Evolutionary conservation across 257 asterid genomes (phyloP).

Genomic region (Solanum piurae): DNA sequence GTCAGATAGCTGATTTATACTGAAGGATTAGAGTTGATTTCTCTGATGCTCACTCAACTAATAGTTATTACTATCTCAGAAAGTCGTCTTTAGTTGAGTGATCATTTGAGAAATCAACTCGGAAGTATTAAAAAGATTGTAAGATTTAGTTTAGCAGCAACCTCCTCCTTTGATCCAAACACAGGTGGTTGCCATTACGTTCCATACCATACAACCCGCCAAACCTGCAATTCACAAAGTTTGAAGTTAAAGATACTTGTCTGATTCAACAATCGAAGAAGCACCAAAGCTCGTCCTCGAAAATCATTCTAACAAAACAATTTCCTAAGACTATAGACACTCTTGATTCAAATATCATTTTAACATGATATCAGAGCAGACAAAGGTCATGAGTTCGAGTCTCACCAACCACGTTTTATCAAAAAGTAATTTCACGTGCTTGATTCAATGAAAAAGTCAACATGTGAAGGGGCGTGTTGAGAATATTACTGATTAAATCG

Average conservation of each 20-base stretch:
- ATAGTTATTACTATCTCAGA: not conserved
- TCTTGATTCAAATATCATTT: not conserved
- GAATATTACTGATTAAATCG: not conserved
- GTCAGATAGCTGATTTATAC: not conserved
- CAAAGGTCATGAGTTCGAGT: not conserved
- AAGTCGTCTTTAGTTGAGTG: not conserved
- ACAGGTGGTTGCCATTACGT: constrained; percentile 43
- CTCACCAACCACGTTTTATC: not conserved
- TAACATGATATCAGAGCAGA: not conserved
- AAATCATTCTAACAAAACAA: not conserved
- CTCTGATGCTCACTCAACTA: not conserved
- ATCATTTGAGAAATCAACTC: not conserved
- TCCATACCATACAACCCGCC: constrained; percentile 57
- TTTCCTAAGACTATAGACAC: not conserved
- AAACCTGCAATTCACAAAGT: constrained; percentile 43
- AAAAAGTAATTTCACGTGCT: not conserved
- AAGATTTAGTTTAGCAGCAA: constrained; percentile 14
- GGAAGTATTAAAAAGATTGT: not conserved
- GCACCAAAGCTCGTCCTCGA: not conserved
- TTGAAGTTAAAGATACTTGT: not conserved
- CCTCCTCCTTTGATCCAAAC: constrained; percentile 85
- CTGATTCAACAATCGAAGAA: not conserved
- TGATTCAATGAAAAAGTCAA: not conserved
- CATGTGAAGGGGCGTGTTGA: not conserved
- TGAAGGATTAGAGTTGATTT: not conserved